Percentiles rank a stretch among this genome's conserved stretches.
Evolutionary conservation across 2,329 filamentous ascomycete species (phyloP).

Genomic region (Hypoxylon sp.): DNA sequence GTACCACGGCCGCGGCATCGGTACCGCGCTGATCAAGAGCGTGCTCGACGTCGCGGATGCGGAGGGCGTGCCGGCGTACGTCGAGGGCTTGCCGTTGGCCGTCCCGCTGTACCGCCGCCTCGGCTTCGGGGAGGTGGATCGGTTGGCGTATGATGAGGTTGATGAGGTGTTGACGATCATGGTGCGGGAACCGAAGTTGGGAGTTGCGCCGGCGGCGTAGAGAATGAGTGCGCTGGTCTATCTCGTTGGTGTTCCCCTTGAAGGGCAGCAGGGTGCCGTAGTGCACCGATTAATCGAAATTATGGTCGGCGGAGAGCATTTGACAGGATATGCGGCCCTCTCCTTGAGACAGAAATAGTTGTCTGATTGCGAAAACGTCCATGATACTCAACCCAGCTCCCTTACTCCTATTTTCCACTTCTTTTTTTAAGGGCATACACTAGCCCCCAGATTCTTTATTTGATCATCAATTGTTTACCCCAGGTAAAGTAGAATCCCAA

Average conservation of each 20-base stretch:
- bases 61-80: slow-evolving; percentile 44
- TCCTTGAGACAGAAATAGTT: not conserved
- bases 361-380: not conserved
- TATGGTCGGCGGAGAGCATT: not conserved
- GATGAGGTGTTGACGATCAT: slow-evolving; percentile 44
- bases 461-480: not conserved
- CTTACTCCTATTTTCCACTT: not conserved
- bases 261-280: not conserved
- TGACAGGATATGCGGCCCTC: not conserved
- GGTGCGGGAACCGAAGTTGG: slow-evolving; percentile 37
- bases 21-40: slow-evolving; percentile 41
- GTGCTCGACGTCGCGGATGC: slow-evolving; percentile 48
- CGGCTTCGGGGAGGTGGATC: slow-evolving; percentile 46
- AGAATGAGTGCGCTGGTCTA: too few species aligned
- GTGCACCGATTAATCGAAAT: not conserved
- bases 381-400: not conserved
- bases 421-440: not conserved
- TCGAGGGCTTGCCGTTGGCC: slow-evolving; percentile 47
- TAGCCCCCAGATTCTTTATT: not conserved
- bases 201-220: not conserved
- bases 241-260: not conserved
- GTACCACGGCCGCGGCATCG: slow-evolving; percentile 50
- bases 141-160: slow-evolving; percentile 41
- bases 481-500: not conserved
- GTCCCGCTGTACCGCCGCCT: slow-evolving; percentile 46